Evolutionary conservation across 2,329 filamentous ascomycete genomes (phyloP), one percentile per base, ranked within the genome.

Genomic region (Hypoxylon sp.): DNA sequence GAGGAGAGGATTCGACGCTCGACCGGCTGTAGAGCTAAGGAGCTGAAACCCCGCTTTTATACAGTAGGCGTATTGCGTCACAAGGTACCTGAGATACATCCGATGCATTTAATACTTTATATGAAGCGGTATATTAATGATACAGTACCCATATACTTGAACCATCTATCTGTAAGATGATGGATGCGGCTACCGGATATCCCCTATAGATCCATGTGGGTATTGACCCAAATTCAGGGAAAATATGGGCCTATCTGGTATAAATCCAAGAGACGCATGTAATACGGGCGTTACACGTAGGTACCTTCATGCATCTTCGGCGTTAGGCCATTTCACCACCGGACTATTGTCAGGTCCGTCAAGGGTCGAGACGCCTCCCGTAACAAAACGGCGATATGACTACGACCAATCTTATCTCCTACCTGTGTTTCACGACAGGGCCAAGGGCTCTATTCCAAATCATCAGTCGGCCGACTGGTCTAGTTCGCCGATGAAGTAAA

Each of bases 331-430:
- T 17, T 44, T 7, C 40, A 17, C 40, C 17, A n/a, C 40, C 7
- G 40, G 40, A 13, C 33, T 37, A 37, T 13, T 37, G 13, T 42
- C n/a, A 44, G 2, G 11, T 44, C 40, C 17, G 20, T 44, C 17
- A 22, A 44, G n/a, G 8, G 3, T 20, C 17, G 7, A 40, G 33
- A 17, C 27, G 20, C 40, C 22, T 35, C 6, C n/a, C 7, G 27
- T 17, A 30, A 42, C 22, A n/a, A 17, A 31, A n/a, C 40, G 54
- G 54, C 37, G 54, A 31, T 57, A 33, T n/a, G n/a, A 57, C 20
- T 27, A 13, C 30, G 27, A 6, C 30, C 27, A 58, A 49, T 49
- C 31, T 58, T 35, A 58, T 58, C 30, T 49, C 55, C 42, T 37
- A 48, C 20, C 25, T 17, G 54, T 61, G 30, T 59, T 27, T 11